Conservation (phyloP, 2,329 filamentous ascomycete genomes). For the Fusarium humuli region DNA sequence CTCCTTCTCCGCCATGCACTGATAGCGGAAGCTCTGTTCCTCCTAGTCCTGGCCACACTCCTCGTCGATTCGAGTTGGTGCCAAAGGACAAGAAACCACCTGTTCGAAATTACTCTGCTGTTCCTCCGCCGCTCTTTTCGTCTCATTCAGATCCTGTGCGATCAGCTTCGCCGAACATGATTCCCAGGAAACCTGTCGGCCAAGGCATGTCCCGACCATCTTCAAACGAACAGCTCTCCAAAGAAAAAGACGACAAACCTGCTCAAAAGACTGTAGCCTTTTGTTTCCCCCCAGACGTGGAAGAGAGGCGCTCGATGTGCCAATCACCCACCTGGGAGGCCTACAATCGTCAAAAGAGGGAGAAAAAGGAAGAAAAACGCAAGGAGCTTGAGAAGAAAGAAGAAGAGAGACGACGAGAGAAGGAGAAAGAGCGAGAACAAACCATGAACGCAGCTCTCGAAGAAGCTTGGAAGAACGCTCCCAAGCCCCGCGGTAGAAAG, state of each 20-base stretch:
- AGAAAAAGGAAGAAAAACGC: slow-evolving; percentile 62
- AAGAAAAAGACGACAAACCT: slow-evolving; percentile 36
- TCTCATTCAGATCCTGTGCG: slow-evolving; percentile 19
- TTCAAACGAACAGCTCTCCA: slow-evolving; percentile 20
- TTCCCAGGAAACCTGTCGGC: slow-evolving; percentile 36
- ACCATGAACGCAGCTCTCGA: slow-evolving; percentile 38
- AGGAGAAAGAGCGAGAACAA: slow-evolving; percentile 32
- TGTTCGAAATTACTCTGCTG: slow-evolving; percentile 42
- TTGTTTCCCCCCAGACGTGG: slow-evolving; percentile 48
- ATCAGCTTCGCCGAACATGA: slow-evolving; percentile 27
- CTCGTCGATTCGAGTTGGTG: slow-evolving; percentile 45
- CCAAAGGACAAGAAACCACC: slow-evolving; percentile 44
- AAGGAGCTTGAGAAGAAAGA: slow-evolving; percentile 54
- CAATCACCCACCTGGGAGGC: slow-evolving; percentile 73
- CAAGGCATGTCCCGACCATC: slow-evolving; percentile 12
- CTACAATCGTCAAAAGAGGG: slow-evolving; percentile 64
- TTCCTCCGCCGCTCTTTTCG: slow-evolving; percentile 39
- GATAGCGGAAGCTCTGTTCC: slow-evolving; percentile 33
- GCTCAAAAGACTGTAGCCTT: slow-evolving; percentile 50
- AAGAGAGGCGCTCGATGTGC: slow-evolving; percentile 59
- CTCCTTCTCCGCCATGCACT: slow-evolving; percentile 32
- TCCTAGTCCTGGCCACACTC: slow-evolving; percentile 35
- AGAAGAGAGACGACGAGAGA: slow-evolving; percentile 47
- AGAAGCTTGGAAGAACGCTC: slow-evolving; percentile 40
- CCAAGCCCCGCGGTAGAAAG: slow-evolving; percentile 45